Evolutionary conservation across 1,284 basidiomycete species (phyloP), one percentile per base, ranked within the genome.

Genomic region (Melampsora americana): DNA sequence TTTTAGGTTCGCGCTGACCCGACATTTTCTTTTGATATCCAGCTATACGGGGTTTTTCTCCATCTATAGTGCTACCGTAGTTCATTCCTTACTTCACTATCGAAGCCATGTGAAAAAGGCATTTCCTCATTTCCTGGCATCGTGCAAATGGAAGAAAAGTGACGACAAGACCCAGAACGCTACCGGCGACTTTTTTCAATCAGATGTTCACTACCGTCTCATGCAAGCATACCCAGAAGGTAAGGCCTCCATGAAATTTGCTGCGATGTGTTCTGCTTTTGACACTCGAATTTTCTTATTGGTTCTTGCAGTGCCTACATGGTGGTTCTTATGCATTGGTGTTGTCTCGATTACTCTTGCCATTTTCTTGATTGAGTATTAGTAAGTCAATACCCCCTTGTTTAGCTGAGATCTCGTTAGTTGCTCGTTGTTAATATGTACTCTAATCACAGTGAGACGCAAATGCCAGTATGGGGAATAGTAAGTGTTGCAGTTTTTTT

Each of bases 21-120:
- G 12, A 44, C 14, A 14, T 12, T 44, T 44, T 1, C 42, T 44
- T 44, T 44, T 12, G 14, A 44, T 44, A 44, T 44, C 9, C 42
- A 23, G 81, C 81, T 84, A 81, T 80, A 79, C 80, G 50, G 78
- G 72, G 26, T 83, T 81, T 79, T 84, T 84, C 69, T 82, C 80
- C 9, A 72, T 80, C 12, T 83, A 83, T 66, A 77, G 87, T 56
- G 81, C 81, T 7, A 82, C 83, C 5, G 67, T 85, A 26, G 79
- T 81, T 1, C 84, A 85, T 69, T 80, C 83, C 16, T 68, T 82
- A 59, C 80, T 86, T 3, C 85, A 83, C 79, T 84, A 85, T 80
- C 81, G 84, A 1, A 81, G 81, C 23, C 83, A 85, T 67, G 83
- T 86, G 66, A 66, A 72, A 0, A 78, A 78, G 28, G 83, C 84